Evolutionary conservation across 2,329 filamentous ascomycete species (phyloP), one percentile per base, ranked within the genome.

Genomic region (Xylariaceae sp.): DNA sequence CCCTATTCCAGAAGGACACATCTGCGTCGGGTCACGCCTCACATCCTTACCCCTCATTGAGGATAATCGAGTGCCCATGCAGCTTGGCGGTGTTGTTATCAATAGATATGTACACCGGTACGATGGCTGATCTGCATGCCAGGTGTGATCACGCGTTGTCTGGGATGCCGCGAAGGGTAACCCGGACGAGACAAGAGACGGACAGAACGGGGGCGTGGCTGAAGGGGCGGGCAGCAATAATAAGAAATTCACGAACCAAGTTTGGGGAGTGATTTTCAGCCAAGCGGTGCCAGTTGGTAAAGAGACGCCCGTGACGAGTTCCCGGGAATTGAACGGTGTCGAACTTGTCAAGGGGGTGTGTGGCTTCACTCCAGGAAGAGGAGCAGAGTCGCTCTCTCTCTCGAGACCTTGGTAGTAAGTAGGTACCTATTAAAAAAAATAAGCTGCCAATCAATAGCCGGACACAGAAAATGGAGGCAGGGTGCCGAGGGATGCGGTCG

Each of bases 1-100:
- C 9, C 37, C 11, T 42, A 9, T 13, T 13, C 37, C 80, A 77
- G 64, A 81, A 80, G 62, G 75, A 76, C 85, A 34, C 80, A 83
- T 63, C 74, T 84, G 2, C 82, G 84, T 65, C 75, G 81, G 2
- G 81, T 84, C 7, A 82, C 82, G 2, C 83, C 83, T 69, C 81
- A 80, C 23, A 9, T 74, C 73, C 17, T 73, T 83, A 4, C 81
- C 82, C 1, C 72, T 82, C 48, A 82, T 81, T 0, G 72, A 74
- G n/a, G 78, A 82, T 55, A 75, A 30, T 80, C 67, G 69, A n/a
- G 77, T 78, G 49, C 82, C 3, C 82, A 61, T 77, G 78, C 34
- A 74, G 71, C 10, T 71, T 82, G 2, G 75, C 77, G 17, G 73
- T 75, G 42, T 72, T 79, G 42, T 78, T 83, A 73, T 77, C 11